Evolutionary conservation across 495 filamentous ascomycete genomes (phyloP), one percentile per base, ranked within the genome.

Genomic region (Neurospora sp.): DNA sequence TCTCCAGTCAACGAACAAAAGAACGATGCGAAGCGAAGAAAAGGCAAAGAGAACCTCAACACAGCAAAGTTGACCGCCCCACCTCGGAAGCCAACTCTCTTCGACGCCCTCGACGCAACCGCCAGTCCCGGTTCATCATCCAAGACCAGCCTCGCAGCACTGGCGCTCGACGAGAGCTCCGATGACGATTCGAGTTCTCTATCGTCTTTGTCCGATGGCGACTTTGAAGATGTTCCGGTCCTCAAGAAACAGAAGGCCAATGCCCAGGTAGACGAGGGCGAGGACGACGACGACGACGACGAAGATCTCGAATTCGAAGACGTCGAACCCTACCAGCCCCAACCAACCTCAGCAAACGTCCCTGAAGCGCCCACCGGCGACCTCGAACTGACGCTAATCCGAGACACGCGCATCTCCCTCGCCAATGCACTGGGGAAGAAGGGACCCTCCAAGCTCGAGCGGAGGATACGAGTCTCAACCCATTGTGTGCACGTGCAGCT

Each of bases 401-500:
- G 87, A 73, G 88, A 89, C 74, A 88, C 85, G 39, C 74, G 84
- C 78, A 72, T 90, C 80, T 81, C 83, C 39, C 78, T 90, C 12
- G 83, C 86, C 12, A 89, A 90, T 74, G 84, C 88, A 7, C 78
- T 90, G 20, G 89, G 92, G 39, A 97, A 95, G 82, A 95, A 94
- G 80, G 95, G 93, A 0, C 92, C 93, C 0, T 92, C 90, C 23
- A 96, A 96, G 81, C 89, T 91, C 10, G 92, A 98, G 78, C 88
- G 93, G 74, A 87, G 88, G 74, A 93, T 95, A 49, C 86, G 96
- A 41, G 85, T 90, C 9, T 83, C 89, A 44, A 93, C 93, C 9
- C 96, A 99, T 79, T 91, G 92, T 76, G 86, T 96, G 78, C 96
- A 99, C 82, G 95, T 99, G 5, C 92, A 95, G 78, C 88, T 91